Evolutionary conservation across 306 rosid genomes (phyloP), one percentile per base, ranked within the genome.

Genomic region (Quercus parvula): DNA sequence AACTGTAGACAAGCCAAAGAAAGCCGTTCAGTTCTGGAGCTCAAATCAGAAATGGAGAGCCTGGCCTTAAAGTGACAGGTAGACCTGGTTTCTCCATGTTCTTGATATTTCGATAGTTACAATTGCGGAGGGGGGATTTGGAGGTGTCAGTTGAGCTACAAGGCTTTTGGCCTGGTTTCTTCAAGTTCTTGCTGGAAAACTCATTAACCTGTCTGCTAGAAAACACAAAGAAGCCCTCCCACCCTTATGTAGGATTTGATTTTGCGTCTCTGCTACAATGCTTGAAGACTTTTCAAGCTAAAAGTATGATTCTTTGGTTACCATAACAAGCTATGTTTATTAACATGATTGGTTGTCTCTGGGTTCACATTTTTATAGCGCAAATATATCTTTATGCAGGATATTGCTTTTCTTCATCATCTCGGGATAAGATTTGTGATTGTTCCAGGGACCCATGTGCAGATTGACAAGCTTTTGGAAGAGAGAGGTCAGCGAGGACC

Each of bases 321-420:
- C 64, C 24, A 11, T 58, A 22, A n/a, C 1, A 33, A 25, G 44
- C 2, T 71, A 0, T 41, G 33, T 22, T 68, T 20, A 9, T 28
- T 68, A 7, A 18, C 57, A 22, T 12, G 15, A 62, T n/a, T 18
- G 19, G 75, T 25, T 31, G 15, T 58, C 28, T 46, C 28, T 49
- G 19, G 10, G 51, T 56, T 75, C 41, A 9, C 51, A 25, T 56
- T 31, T 64, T 67, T 67, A 35, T 35, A 1, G 72, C 25, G 4
- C n/a, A 67, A 67, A 31, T 76, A 56, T 63, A 46, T 81, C 6
- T 85, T 71, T 56, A 1, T 84, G 85, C 98, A 95, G 99, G 99
- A 95, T 78, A 93, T 95, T 81, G 99, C 99, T 75, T 90, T 91
- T 76, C 99, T 95, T 76, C 94, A 95, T 88, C 98, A 93, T 68